Evolutionary conservation across 768 basidiomycete genomes (phyloP), one percentile per base, ranked within the genome.

Genomic region (Mycena leptocephala): DNA sequence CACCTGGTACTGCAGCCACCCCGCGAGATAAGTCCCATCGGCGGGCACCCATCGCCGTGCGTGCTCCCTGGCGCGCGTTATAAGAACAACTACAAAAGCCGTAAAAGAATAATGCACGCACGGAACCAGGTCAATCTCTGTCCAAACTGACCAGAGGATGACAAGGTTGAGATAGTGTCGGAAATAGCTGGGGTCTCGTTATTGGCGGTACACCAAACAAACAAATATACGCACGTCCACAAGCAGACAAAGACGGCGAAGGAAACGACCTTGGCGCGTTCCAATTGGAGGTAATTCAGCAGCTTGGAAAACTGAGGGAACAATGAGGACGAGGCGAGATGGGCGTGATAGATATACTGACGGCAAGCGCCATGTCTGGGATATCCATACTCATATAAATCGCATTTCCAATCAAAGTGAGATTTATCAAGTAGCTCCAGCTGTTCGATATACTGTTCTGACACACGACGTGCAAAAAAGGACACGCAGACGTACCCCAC

Each of bases 351-450:
- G 59, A 37, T 14, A 55, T 32, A 86, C 94, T 78, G 77, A 96
- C 94, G 16, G 96, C 97, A 16, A 99, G 88, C 84, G 95, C 95
- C 39, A 92, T 86, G 82, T 99, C 98, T 0, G 97, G 96, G 24
- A 97, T 89, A 86, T 99, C 98, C 98, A 99, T 99, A 83, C 97
- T 98, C 86, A 97, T 90, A 80, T 94, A 99, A 33, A 99, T 91
- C 7, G 97, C 94, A 77, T 95, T 95, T 13, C 98, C 98, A 53
- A 99, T 97, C 65, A 91, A 84, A 0, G 97, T 99, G 66, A 96
- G 53, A 84, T 96, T 97, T 78, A 93, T 75, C 37, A 93, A 78
- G 80, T 96, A 96, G 79, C 95, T 96, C 95, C 96, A 96, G 43
- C 96, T 96, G 81, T 32, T 28, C 62, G 56, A 64, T 43, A 64